Conservation (phyloP, 805 yeast genomes). For the Hanseniaspora clermontiae region DNA sequence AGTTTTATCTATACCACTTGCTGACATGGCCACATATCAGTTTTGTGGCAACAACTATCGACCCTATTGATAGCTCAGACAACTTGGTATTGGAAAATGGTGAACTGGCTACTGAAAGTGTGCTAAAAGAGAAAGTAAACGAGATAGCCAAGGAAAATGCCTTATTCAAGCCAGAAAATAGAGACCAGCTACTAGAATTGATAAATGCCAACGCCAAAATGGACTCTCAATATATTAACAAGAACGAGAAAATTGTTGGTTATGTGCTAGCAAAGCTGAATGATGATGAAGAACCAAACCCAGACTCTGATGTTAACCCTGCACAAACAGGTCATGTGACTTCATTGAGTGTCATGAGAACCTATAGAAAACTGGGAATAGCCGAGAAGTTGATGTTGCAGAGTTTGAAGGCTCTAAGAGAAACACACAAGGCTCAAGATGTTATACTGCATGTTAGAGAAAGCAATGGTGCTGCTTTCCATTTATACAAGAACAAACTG, state of each 20-base stretch:
- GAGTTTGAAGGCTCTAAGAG: constrained; percentile 64
- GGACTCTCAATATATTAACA: constrained; percentile 51
- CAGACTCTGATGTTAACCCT: constrained; percentile 41
- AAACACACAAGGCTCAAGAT: constrained; percentile 65
- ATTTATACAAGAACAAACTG: constrained; percentile 75
- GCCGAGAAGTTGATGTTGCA: constrained; percentile 88
- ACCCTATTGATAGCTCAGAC: constrained; percentile 29
- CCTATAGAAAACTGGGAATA: constrained; percentile 87
- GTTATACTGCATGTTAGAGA: constrained; percentile 89
- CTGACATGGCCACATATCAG: constrained; percentile 97
- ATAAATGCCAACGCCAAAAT: constrained; percentile 29
- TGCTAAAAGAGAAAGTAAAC: constrained; percentile 8
- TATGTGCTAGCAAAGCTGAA: constrained; percentile 95
- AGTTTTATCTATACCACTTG: constrained; percentile 87
- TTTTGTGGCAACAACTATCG: constrained; percentile 80
- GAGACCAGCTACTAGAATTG: constrained; percentile 2
- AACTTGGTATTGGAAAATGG: constrained; percentile 17
- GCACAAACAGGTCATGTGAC: constrained; percentile 76
- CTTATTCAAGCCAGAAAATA: constrained; percentile 16
- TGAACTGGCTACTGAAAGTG: constrained; percentile 15
- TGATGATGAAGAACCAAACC: constrained; percentile 71
- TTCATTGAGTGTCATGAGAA: constrained; percentile 85
- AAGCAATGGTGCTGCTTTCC: constrained; percentile 87
- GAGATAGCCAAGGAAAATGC: constrained; percentile 19
- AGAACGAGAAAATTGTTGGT: constrained; percentile 80